phyloP scores from a whole-genome alignment of 1,284 basidiomycete genomes.

The Pyrrhoderma noxium region DNA sequence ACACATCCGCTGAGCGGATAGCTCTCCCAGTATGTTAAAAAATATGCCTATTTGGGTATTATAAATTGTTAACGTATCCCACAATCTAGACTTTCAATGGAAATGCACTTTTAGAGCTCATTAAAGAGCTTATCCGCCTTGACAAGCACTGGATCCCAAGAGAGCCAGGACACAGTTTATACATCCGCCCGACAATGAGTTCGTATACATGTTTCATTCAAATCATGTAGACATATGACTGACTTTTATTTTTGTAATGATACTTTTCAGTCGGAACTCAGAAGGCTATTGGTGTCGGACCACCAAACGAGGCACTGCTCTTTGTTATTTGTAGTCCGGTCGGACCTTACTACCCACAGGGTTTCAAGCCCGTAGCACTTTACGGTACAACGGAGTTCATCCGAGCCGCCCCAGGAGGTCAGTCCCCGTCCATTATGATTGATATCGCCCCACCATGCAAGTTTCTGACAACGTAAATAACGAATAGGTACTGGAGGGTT shows the following conservation, averaged over 20 bases:
- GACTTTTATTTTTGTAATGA: slow-evolving; percentile 7
- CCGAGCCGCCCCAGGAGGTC: slow-evolving; percentile 84
- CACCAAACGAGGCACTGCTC: slow-evolving; percentile 83
- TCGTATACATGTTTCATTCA: slow-evolving; percentile 23
- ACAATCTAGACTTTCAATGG: slow-evolving; percentile 70
- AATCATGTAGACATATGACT: background rate
- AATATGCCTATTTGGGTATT: background rate
- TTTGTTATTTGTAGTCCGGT: slow-evolving; percentile 94
- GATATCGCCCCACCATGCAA: no score
- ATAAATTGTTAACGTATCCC: background rate
- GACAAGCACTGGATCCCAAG: slow-evolving; percentile 94
- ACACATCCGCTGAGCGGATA: slow-evolving; percentile 64
- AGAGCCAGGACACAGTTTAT: slow-evolving; percentile 85
- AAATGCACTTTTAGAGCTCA: slow-evolving; percentile 71
- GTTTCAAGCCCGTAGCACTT: slow-evolving; percentile 93
- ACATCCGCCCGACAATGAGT: slow-evolving; percentile 81
- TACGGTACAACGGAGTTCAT: slow-evolving; percentile 89
- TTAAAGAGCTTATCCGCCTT: slow-evolving; percentile 82
- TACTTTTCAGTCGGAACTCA: slow-evolving; percentile 76
- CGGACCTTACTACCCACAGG: slow-evolving; percentile 91
- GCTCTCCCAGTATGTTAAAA: slow-evolving; percentile 61
- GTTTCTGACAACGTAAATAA: background rate
- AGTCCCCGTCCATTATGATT: slow-evolving; percentile 20
- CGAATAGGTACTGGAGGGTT: slow-evolving; percentile 72
- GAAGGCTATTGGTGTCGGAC: slow-evolving; percentile 80